phyloP scores from a whole-genome alignment of 1,139 yeast species.

The Zhuliangozyma blackwelliae region DNA sequence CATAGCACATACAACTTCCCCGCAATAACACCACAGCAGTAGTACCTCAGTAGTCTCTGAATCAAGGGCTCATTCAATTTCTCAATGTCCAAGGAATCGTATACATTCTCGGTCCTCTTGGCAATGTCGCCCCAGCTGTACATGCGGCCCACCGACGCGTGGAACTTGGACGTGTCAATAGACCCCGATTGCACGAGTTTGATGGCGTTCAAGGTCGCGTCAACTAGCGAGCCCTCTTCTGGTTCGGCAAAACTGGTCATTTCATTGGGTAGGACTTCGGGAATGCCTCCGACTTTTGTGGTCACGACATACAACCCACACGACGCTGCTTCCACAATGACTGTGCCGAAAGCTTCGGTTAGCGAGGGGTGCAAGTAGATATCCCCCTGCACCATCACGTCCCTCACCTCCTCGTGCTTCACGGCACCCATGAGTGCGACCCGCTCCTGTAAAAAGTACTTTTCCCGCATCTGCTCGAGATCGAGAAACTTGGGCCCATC shows the following conservation, averaged over 20 bases:
- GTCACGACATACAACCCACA: conserved; percentile 94
- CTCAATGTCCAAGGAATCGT: conserved; percentile 49
- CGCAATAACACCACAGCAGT: conserved; percentile 78
- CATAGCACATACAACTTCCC: conserved; percentile 77
- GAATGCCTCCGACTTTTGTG: conserved; percentile 95
- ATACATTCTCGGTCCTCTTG: conserved; percentile 75
- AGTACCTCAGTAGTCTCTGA: conserved; percentile 51
- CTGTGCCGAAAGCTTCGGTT: conserved; percentile 98
- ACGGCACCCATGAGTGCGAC: conserved; percentile 85
- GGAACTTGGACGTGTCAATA: conserved; percentile 74
- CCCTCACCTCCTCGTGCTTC: conserved; percentile 87
- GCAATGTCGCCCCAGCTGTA: conserved; percentile 95
- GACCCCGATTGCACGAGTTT: conserved; percentile 48
- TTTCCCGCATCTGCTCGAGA: conserved; percentile 92
- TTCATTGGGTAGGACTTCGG: conserved; percentile 88
- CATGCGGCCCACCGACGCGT: conserved; percentile 72
- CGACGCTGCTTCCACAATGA: conserved; percentile 93
- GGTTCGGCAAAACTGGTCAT: conserved; percentile 94
- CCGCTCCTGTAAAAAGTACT: conserved; percentile 77
- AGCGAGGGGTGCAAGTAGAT: conserved; percentile 90
- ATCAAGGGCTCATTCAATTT: conserved; percentile 48
- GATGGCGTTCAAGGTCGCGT: conserved; percentile 66
- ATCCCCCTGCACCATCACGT: conserved; percentile 91
- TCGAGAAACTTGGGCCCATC: conserved; percentile 96
- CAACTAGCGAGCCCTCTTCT: conserved; percentile 70